Evolutionary conservation across 495 filamentous ascomycete genomes (phyloP).

Genomic region (Annulohypoxylon maeteangense): DNA sequence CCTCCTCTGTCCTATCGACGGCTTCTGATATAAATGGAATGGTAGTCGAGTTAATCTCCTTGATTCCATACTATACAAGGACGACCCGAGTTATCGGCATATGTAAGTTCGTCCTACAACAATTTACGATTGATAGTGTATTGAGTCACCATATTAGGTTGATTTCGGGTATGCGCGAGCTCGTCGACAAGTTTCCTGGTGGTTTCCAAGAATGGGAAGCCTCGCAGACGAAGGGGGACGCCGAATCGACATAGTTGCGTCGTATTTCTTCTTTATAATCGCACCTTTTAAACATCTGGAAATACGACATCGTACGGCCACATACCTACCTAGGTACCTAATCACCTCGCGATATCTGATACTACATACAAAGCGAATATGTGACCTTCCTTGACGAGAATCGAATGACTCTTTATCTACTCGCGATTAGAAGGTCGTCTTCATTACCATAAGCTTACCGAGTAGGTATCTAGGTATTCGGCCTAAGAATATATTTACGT

Average conservation of each 20-base stretch:
- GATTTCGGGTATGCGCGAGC: constrained; percentile 35
- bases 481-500: background rate
- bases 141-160: constrained; percentile 21
- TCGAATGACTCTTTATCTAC: background rate
- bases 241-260: background rate
- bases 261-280: background rate
- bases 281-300: background rate
- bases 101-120: constrained; percentile 21
- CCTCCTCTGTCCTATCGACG: background rate
- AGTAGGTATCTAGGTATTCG: no score
- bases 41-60: constrained; percentile 36
- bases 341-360: background rate
- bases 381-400: background rate
- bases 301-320: background rate
- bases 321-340: no score
- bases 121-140: background rate
- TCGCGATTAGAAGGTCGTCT: background rate
- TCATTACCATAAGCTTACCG: background rate
- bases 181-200: constrained; percentile 33
- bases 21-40: background rate
- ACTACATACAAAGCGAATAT: background rate
- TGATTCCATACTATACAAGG: constrained; percentile 39
- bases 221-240: background rate
- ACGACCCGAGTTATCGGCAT: constrained; percentile 32
- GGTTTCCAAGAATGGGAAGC: constrained; percentile 34